These are phyloP conservation scores for Tieghemostelium lacteum DNA, from an alignment of 78 protist species.

Conservation along the genomic window DNA sequence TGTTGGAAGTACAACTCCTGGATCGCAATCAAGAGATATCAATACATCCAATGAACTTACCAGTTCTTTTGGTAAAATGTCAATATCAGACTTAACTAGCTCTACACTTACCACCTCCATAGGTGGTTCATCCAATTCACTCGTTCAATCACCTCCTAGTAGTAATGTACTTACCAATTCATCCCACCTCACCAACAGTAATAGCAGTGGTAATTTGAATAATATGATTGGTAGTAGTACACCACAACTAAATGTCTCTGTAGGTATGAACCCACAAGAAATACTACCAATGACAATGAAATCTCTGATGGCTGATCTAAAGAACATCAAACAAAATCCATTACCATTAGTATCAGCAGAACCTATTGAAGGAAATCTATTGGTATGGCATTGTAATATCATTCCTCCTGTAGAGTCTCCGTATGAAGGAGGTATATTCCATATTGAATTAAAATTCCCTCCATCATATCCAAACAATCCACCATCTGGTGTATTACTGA, in stretches of 20 bases:
- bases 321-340: conserved; percentile 47
- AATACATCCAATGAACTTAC: too few relatives aligned
- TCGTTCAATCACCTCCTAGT: neutral
- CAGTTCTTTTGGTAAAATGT: neutral
- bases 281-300: conserved; percentile 28
- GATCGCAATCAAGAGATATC: too few relatives aligned
- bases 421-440: conserved; percentile 80
- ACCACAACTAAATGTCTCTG: too few relatives aligned
- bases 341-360: conserved; percentile 52
- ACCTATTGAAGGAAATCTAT: conserved; percentile 62
- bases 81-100: neutral
- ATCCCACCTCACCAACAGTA: neutral
- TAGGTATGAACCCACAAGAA: neutral
- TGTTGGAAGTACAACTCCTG: neutral
- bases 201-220: neutral
- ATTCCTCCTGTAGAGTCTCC: conserved; percentile 67
- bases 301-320: conserved; percentile 56
- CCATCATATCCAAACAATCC: conserved; percentile 63
- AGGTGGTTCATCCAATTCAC: neutral
- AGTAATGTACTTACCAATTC: neutral
- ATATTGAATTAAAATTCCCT: conserved; percentile 78
- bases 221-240: neutral
- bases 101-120: neutral
- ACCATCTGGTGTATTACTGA: conserved; percentile 62
- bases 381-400: conserved; percentile 80